Conservation (phyloP, 1,284 basidiomycete species). For the Pascua guehoae region DNA sequence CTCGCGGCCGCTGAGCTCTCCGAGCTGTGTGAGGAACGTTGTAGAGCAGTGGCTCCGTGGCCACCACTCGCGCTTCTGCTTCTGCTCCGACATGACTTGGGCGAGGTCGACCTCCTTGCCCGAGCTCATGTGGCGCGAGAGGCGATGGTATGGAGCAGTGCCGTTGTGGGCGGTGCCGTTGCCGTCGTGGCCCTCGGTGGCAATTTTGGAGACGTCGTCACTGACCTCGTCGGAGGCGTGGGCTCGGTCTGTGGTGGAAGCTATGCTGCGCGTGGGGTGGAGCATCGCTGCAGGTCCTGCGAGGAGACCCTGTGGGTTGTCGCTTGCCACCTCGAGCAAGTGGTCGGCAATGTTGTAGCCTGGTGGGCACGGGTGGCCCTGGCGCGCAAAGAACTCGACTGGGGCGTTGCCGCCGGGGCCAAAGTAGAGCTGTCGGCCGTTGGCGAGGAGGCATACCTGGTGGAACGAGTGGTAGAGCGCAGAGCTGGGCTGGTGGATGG, state of each 20-base stretch:
- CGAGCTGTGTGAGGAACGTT: conserved; percentile 80
- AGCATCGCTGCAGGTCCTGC: conserved; percentile 15
- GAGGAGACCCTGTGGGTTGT: conserved; percentile 51
- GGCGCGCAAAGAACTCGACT: conserved; percentile 59
- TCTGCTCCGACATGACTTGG: neutral
- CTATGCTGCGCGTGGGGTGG: neutral
- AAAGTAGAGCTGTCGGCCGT: conserved; percentile 73
- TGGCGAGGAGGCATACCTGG: conserved; percentile 69
- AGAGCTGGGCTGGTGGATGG: conserved; percentile 80
- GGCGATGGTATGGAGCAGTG: neutral
- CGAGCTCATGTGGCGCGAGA: neutral
- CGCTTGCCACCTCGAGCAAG: conserved; percentile 75
- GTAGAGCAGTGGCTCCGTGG: conserved; percentile 42
- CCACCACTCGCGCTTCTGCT: conserved; percentile 3
- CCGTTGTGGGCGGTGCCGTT: neutral
- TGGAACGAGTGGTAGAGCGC: conserved; percentile 81
- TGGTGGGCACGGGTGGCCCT: conserved; percentile 56
- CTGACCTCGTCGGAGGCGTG: neutral
- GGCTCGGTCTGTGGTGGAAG: neutral
- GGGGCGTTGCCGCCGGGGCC: conserved; percentile 68
- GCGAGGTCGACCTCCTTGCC: conserved; percentile 18
- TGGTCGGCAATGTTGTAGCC: conserved; percentile 89
- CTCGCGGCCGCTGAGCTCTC: conserved; percentile 72
- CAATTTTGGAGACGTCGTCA: neutral
- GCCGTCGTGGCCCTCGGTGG: neutral